Conservation (phyloP, 2,329 filamentous ascomycete genomes). For the Colletotrichum musae region DNA sequence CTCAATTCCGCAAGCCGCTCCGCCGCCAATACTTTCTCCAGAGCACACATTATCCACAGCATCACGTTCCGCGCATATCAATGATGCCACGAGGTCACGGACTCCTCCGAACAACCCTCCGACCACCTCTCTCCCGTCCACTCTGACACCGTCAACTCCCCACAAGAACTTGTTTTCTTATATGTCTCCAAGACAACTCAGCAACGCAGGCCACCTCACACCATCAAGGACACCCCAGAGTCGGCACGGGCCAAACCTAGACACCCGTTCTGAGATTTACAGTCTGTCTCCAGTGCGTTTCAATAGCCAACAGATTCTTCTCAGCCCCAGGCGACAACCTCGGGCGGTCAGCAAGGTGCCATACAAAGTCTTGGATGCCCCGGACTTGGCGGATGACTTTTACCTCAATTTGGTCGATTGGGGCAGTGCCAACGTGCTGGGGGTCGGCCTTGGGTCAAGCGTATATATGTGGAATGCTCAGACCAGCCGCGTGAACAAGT, state of each 20-base stretch:
- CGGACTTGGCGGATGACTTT: slow-evolving; percentile 96
- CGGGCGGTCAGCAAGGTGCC: slow-evolving; percentile 95
- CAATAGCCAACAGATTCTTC: slow-evolving; percentile 91
- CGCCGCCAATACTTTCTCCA: slow-evolving; percentile 73
- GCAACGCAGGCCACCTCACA: slow-evolving; percentile 84
- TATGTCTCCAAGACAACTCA: slow-evolving; percentile 81
- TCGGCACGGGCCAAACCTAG: slow-evolving; percentile 88
- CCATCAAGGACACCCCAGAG: slow-evolving; percentile 92
- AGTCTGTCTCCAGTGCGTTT: slow-evolving; percentile 94
- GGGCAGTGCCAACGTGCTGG: slow-evolving; percentile 94
- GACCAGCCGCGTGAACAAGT: slow-evolving; percentile 90
- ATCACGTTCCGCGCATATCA: slow-evolving; percentile 64
- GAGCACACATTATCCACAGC: slow-evolving; percentile 67
- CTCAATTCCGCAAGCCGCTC: slow-evolving; percentile 85
- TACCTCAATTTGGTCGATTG: slow-evolving; percentile 98
- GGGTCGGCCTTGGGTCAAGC: slow-evolving; percentile 90
- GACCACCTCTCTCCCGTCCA: slow-evolving; percentile 75
- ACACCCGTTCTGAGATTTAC: slow-evolving; percentile 93
- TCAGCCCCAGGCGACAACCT: slow-evolving; percentile 90
- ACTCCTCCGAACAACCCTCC: slow-evolving; percentile 82
- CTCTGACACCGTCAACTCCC: slow-evolving; percentile 91
- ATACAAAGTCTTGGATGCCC: slow-evolving; percentile 97
- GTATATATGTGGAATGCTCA: slow-evolving; percentile 99
- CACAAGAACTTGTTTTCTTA: slow-evolving; percentile 98
- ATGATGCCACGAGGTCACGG: slow-evolving; percentile 80